Percentiles rank a stretch among this genome's conserved stretches.
phyloP scores from a whole-genome alignment of 2,329 filamentous ascomycete species.

The Colletotrichum graminicola region DNA sequence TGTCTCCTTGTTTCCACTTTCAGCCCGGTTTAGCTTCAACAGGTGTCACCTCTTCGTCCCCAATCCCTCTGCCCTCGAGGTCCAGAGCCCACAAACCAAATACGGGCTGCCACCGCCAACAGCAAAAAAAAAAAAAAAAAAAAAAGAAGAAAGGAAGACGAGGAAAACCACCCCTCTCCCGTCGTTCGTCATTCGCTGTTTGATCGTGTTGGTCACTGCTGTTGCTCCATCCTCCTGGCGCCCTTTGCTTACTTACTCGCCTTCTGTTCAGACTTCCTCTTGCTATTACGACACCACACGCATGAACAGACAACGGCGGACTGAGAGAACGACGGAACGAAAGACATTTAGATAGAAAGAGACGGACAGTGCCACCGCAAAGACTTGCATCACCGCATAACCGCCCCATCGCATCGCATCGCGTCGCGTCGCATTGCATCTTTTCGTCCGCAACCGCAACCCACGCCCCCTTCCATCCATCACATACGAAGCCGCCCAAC shows the following conservation, averaged over 20 bases:
- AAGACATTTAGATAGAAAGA: background rate
- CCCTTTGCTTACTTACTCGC: slow-evolving; percentile 1
- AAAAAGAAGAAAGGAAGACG: background rate
- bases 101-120: background rate
- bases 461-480: background rate
- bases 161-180: background rate
- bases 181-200: slow-evolving; percentile 20
- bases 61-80: background rate
- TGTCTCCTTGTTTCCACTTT: slow-evolving; percentile 11
- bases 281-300: background rate
- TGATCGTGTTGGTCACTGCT: background rate
- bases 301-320: background rate
- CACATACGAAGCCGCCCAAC: slow-evolving; percentile 7
- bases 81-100: background rate
- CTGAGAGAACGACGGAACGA: too few species aligned
- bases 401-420: background rate
- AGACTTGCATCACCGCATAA: slow-evolving; percentile 1
- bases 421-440: background rate
- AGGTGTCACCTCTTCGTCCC: slow-evolving; percentile 15
- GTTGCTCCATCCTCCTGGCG: background rate
- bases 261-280: background rate
- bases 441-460: background rate
- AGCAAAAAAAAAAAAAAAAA: background rate
- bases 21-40: slow-evolving; percentile 16
- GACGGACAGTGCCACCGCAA: background rate